Percentiles rank a stretch among this genome's conserved stretches.
phyloP scores from a whole-genome alignment of 768 basidiomycete genomes.

The Candolleomyces aberdarensis region DNA sequence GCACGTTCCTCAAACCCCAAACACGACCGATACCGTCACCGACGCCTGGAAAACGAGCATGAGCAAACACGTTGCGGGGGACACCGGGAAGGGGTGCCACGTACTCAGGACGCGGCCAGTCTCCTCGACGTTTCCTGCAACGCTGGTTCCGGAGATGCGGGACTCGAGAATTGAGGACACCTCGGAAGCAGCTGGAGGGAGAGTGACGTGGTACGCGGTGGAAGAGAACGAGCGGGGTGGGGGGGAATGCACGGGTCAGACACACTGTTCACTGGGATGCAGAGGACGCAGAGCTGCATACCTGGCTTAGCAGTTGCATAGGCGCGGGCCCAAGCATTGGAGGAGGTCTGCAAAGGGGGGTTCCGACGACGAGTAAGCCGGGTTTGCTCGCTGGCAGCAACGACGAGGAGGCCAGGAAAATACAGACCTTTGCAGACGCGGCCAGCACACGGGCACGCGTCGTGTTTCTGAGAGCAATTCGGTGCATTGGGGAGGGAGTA shows the following conservation, averaged over 20 bases:
- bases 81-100: constrained; percentile 27
- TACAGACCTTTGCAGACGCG: constrained; percentile 59
- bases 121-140: constrained; percentile 96
- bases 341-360: constrained; percentile 33
- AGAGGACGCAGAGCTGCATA: constrained; percentile 36
- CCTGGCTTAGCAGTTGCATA: constrained; percentile 99
- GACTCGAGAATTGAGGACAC: constrained; percentile 99
- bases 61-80: constrained; percentile 8
- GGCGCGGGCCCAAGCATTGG: constrained; percentile 62
- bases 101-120: constrained; percentile 97
- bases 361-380: constrained; percentile 20
- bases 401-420: background rate
- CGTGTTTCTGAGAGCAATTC: constrained; percentile 83
- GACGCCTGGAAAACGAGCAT: constrained; percentile 60
- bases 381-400: constrained; percentile 7
- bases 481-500: constrained; percentile 63
- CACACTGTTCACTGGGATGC: constrained; percentile 10
- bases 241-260: constrained; percentile 8
- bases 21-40: constrained; percentile 99
- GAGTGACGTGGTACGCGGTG: constrained; percentile 34
- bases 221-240: constrained; percentile 18
- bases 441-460: constrained; percentile 74
- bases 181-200: constrained; percentile 85
- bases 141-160: constrained; percentile 89
- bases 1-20: constrained; percentile 98